Percentiles rank a stretch among this genome's conserved stretches.
Evolutionary conservation across 495 filamentous ascomycete species (phyloP).

Genomic region (Talaromyces trachyspermus): DNA sequence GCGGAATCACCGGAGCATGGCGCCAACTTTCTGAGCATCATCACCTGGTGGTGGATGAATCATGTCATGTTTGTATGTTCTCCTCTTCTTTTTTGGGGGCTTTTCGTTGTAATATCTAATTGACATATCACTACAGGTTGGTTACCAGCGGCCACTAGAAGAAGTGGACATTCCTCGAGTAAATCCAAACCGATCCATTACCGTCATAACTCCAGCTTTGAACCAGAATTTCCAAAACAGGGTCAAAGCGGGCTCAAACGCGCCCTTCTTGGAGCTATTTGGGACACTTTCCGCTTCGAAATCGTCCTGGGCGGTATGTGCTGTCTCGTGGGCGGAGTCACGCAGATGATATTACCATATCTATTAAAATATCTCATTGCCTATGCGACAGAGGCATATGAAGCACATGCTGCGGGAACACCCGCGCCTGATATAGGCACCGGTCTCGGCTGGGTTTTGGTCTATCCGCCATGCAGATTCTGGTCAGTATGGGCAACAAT

Average conservation of each 20-base stretch:
- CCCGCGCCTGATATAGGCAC: slow-evolving; percentile 53
- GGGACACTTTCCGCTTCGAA: slow-evolving; percentile 79
- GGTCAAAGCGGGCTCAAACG: slow-evolving; percentile 59
- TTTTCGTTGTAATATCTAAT: not conserved
- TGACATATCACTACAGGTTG: slow-evolving; percentile 23
- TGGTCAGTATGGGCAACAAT: slow-evolving; percentile 64
- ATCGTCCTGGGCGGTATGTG: slow-evolving; percentile 78
- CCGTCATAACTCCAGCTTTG: slow-evolving; percentile 56
- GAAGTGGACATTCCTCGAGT: slow-evolving; percentile 79
- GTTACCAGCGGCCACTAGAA: slow-evolving; percentile 79
- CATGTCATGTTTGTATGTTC: slow-evolving; percentile 45
- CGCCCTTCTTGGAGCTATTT: slow-evolving; percentile 70
- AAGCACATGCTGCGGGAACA: slow-evolving; percentile 32
- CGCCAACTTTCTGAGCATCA: slow-evolving; percentile 44
- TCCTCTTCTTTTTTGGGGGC: no score
- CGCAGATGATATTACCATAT: slow-evolving; percentile 70
- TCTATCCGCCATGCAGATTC: slow-evolving; percentile 66
- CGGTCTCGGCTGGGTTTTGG: slow-evolving; percentile 71
- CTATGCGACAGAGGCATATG: slow-evolving; percentile 73
- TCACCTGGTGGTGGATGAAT: slow-evolving; percentile 55
- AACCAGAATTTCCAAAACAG: slow-evolving; percentile 60
- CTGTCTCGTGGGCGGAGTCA: slow-evolving; percentile 55
- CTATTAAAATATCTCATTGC: slow-evolving; percentile 66
- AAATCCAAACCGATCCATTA: slow-evolving; percentile 67
- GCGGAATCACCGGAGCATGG: slow-evolving; percentile 43